Evolutionary conservation across 2,329 filamentous ascomycete genomes (phyloP), one percentile per base, ranked within the genome.

Genomic region (Alternaria triticimaculans): DNA sequence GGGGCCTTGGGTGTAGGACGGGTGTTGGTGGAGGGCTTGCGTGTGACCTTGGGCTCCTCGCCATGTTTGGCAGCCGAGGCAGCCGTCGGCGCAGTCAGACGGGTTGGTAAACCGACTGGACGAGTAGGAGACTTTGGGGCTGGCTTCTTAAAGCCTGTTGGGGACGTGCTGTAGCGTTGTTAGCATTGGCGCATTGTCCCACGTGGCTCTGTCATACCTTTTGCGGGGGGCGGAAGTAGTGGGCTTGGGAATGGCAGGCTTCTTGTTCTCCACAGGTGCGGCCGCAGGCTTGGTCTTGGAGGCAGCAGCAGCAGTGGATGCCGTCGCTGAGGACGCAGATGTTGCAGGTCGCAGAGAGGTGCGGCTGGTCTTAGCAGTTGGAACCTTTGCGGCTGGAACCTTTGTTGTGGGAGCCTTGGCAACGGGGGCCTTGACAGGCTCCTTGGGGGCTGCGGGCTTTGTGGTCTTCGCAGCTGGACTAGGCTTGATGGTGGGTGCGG

Each of bases 61-160:
- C 78, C 75, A 54, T 85, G 83, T 78, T 90, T 92, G 14, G 88
- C 89, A 15, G 87, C 87, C 1, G 88, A 93, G 1, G 91, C 85
- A 23, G 90, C 87, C 4, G 91, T 94, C 30, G 89, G 90, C 6
- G 90, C 89, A 23, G 85, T 90, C 28, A 93, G 82, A 61, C 90
- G 89, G 10, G 90, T 83, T 9, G 91, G 89, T 1, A 93, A 82
- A 60, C 87, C 87, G 55, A 89, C 83, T 10, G 90, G 90, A 59
- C 88, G 87, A 2, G 91, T 93, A 3, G 89, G 89, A 11, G 91
- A 92, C 78, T 88, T 81, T 28, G 78, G 77, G 51, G 68, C 72
- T 21, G 80, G 78, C 69, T 82, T 82, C 60, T 76, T 77, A 68
- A 80, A 76, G 11, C 72, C 73, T 14, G 70, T 68, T 43, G 77